These are phyloP conservation scores for Ciborinia camelliae DNA, from an alignment of 2,329 filamentous ascomycete genomes.

Conservation along the genomic window DNA sequence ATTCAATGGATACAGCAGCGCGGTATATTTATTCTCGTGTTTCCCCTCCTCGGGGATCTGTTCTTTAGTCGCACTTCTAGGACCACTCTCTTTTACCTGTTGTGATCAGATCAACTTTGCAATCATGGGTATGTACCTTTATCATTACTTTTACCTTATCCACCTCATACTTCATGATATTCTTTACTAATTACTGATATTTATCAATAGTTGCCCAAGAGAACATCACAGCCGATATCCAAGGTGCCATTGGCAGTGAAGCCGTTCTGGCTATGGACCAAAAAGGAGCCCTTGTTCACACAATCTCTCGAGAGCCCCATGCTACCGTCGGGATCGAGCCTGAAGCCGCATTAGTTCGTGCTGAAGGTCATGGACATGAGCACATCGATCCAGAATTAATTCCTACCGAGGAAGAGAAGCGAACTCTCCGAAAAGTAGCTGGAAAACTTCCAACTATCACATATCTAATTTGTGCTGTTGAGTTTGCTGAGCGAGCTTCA, in stretches of 20 bases:
- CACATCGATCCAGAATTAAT: constrained; percentile 11
- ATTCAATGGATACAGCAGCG: neutral
- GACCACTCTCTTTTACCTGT: constrained; percentile 10
- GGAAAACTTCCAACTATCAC: constrained; percentile 62
- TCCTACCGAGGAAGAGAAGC: constrained; percentile 57
- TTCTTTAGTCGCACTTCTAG: constrained; percentile 13
- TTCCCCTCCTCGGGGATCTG: constrained; percentile 5
- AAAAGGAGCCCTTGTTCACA: constrained; percentile 25
- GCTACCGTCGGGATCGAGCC: neutral
- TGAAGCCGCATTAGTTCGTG: neutral
- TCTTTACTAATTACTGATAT: neutral
- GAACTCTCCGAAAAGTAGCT: constrained; percentile 59
- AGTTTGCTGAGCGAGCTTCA: constrained; percentile 73
- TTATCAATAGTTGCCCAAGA: constrained; percentile 15
- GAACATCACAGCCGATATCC: constrained; percentile 22
- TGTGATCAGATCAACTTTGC: constrained; percentile 12
- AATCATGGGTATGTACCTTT: constrained; percentile 18
- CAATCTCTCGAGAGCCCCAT: constrained; percentile 14
- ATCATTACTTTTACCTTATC: neutral
- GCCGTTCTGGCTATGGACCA: constrained; percentile 23
- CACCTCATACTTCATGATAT: neutral
- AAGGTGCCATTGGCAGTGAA: constrained; percentile 19
- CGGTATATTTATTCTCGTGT: constrained; percentile 20
- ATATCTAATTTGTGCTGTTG: constrained; percentile 69
- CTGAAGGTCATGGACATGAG: neutral